These are phyloP conservation scores for Rostrohypoxylon terebratum DNA, from an alignment of 495 filamentous ascomycete species.

Conservation along the genomic window DNA sequence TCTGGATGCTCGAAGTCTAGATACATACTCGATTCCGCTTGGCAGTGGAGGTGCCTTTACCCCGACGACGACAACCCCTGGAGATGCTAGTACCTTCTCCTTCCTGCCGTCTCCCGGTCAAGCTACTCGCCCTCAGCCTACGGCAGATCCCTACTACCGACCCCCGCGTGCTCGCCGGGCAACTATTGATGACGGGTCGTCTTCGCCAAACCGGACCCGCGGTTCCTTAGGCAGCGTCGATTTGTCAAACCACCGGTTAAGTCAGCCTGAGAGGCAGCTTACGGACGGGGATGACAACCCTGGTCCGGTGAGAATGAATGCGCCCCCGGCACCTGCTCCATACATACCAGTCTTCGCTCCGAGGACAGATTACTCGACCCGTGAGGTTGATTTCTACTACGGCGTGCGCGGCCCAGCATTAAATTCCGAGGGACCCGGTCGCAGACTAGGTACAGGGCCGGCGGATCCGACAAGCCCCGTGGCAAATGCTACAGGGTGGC, in stretches of 20 bases:
- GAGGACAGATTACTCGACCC: conserved; percentile 85
- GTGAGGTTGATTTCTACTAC: conserved; percentile 96
- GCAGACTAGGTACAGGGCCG: conserved; percentile 91
- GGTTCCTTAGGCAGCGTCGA: conserved; percentile 66
- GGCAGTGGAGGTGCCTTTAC: conserved; percentile 69
- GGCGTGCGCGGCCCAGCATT: conserved; percentile 90
- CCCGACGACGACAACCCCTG: conserved; percentile 76
- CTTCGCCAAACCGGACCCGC: conserved; percentile 52
- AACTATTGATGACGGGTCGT: conserved; percentile 63
- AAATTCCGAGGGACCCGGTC: conserved; percentile 77
- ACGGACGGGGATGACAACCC: conserved; percentile 56
- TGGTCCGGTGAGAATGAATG: conserved; percentile 54
- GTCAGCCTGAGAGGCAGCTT: conserved; percentile 50
- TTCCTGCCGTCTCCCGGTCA: conserved; percentile 69
- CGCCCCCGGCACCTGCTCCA: conserved; percentile 39
- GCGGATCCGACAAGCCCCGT: conserved; percentile 94
- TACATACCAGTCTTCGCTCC: conserved; percentile 55
- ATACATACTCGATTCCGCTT: conserved; percentile 52
- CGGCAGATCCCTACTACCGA: conserved; percentile 83
- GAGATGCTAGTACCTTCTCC: conserved; percentile 75
- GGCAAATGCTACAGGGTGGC: conserved; percentile 87
- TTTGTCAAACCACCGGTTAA: conserved; percentile 60
- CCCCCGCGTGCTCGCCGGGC: conserved; percentile 76
- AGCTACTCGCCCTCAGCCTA: conserved; percentile 56
- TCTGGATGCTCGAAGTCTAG: conserved; percentile 57